Evolutionary conservation across 179 eudicot genomes (phyloP), one percentile per base, ranked within the genome.

Genomic region (Corrigiola litoralis): DNA sequence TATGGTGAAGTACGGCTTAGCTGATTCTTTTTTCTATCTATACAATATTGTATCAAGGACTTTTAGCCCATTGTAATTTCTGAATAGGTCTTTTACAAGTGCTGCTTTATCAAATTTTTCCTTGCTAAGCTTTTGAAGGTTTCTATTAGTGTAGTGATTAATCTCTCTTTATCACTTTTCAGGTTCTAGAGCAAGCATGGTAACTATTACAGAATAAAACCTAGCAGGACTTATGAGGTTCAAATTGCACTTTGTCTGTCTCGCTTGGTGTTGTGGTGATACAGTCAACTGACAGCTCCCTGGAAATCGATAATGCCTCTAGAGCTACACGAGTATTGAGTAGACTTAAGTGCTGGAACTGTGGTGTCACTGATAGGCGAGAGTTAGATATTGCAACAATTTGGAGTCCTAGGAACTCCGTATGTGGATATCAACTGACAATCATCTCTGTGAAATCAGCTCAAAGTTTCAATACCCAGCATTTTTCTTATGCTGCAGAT

Each of bases 141-240:
- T 25, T 29, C 23, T 38, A 16, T 12, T 28, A 3, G 21, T 37
- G 20, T 46, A 23, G 6, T 46, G 13, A 4, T 63, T 63, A 9
- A 62, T 65, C 7, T 27, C 29, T 10, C 38, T 54, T 62, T 23
- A 34, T 27, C 36, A 33, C 23, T 23, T 25, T 14, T 45, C 54
- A 65, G 71, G 66, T 72, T 57, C 65, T 24, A 40, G 59, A 23
- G 2, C 10, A 56, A 57, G 55, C 29, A 38, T 34, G 40, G 66
- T 25, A 13, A 21, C 60, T 27, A 31, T 41, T 27, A 52, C 14
- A 60, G 52, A 20, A 10, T 69, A 16, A 48, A 20, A 50, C 46
- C 49, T 17, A 4, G 5, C 58, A n/a, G 41, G 58, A 13, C 47
- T 33, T 21, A 37, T 20, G 11, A 31, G 59, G 33, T 24, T 67